A percentile compares a stretch with the other conserved stretches of the same genome.
phyloP scores from a whole-genome alignment of 495 filamentous ascomycete genomes.

The Aspergillus incahuasiensis region DNA sequence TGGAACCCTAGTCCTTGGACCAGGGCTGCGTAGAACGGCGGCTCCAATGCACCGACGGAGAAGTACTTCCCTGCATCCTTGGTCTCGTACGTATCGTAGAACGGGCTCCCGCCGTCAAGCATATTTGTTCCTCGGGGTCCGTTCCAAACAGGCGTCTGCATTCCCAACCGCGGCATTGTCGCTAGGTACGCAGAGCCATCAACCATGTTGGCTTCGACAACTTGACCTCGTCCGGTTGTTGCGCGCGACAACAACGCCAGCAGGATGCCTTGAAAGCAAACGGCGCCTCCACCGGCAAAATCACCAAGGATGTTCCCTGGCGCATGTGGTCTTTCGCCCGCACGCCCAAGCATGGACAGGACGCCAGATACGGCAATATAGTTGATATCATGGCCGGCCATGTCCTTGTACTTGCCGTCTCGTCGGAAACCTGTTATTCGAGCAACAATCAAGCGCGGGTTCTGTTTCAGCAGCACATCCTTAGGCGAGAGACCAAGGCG shows the following conservation, averaged over 20 bases:
- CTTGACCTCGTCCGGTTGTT: constrained; percentile 65
- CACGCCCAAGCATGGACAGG: constrained; percentile 67
- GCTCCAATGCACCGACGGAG: constrained; percentile 87
- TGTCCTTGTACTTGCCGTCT: constrained; percentile 74
- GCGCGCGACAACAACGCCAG: constrained; percentile 40
- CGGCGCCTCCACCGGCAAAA: constrained; percentile 86
- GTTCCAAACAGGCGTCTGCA: constrained; percentile 55
- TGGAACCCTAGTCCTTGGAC: constrained; percentile 59
- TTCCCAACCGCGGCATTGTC: constrained; percentile 63
- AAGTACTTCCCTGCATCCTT: constrained; percentile 73
- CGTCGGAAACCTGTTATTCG: constrained; percentile 86
- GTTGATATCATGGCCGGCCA: constrained; percentile 99
- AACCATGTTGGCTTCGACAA: constrained; percentile 96
- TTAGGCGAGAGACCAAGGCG: constrained; percentile 68
- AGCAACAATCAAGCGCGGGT: constrained; percentile 75
- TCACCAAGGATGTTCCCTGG: constrained; percentile 84
- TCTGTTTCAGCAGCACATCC: constrained; percentile 55
- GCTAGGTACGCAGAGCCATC: constrained; percentile 78
- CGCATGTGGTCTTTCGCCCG: constrained; percentile 63
- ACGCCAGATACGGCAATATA: constrained; percentile 87
- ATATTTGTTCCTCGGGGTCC: constrained; percentile 66
- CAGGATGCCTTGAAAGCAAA: constrained; percentile 58
- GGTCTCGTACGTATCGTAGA: constrained; percentile 84
- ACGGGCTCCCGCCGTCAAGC: constrained; percentile 81
- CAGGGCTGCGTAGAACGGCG: constrained; percentile 71